phyloP scores from a whole-genome alignment of 345 rosid genomes.

The Jatropha curcas region DNA sequence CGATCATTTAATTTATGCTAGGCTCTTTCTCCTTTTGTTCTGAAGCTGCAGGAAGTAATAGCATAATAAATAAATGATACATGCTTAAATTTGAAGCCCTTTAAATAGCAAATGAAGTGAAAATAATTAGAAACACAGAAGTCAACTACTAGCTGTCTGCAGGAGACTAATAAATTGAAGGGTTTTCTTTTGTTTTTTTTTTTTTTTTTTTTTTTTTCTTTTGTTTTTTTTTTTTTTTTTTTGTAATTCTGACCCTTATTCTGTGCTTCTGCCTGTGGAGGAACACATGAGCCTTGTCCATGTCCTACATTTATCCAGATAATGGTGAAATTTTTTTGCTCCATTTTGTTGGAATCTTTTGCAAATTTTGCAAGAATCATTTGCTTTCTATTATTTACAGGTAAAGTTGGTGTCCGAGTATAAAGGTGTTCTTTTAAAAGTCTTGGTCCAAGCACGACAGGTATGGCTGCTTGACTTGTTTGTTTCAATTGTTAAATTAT shows the following conservation, averaged over 20 bases:
- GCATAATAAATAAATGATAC: neutral
- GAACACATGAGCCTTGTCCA: neutral
- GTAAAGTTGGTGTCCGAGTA: slow-evolving; percentile 58
- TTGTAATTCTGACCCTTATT: neutral
- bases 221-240: too few relatives aligned
- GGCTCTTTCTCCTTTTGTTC: too few relatives aligned
- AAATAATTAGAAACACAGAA: too few relatives aligned
- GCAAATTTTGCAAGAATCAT: neutral
- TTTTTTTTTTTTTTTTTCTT: too few relatives aligned
- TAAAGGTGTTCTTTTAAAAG: slow-evolving; percentile 86
- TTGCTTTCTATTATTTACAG: slow-evolving; percentile 36
- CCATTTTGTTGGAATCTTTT: neutral
- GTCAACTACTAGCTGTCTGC: too few relatives aligned
- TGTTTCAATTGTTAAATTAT: slow-evolving; percentile 2
- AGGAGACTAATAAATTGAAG: neutral
- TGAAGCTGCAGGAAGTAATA: neutral
- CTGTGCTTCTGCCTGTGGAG: neutral
- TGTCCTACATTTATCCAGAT: neutral
- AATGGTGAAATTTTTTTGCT: too few relatives aligned
- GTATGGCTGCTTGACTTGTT: slow-evolving; percentile 36
- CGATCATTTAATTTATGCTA: too few relatives aligned
- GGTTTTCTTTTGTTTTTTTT: too few relatives aligned
- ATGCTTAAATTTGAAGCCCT: neutral
- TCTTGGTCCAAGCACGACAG: slow-evolving; percentile 78
- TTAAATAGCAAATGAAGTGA: too few relatives aligned